Percentiles rank a stretch among this genome's conserved stretches.
These are phyloP conservation scores for Breynia disticha DNA, from an alignment of 441 rosid species.

Conservation along the genomic window DNA sequence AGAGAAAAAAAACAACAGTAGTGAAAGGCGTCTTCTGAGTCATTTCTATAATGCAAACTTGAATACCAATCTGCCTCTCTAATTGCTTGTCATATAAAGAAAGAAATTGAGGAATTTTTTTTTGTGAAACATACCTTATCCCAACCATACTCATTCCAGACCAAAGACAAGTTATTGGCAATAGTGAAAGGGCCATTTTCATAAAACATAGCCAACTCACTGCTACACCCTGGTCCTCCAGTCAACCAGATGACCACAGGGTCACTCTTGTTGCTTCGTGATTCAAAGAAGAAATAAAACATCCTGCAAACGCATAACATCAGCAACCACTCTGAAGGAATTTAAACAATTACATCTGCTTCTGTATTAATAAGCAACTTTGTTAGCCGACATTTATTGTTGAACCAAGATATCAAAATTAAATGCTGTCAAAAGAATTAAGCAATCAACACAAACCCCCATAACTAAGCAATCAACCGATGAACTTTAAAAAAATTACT, in stretches of 20 bases:
- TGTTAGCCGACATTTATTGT: too few relatives aligned
- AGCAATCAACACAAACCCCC: too few relatives aligned
- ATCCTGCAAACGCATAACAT: constrained; percentile 31
- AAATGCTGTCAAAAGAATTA: too few relatives aligned
- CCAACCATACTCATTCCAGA: constrained; percentile 87
- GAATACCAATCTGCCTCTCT: too few relatives aligned
- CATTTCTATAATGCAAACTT: too few relatives aligned
- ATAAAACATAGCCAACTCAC: constrained; percentile 91
- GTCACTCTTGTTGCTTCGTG: constrained; percentile 55
- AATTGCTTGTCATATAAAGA: too few relatives aligned
- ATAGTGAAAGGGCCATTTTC: constrained; percentile 90
- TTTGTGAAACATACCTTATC: constrained; percentile 40
- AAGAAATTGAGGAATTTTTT: too few relatives aligned
- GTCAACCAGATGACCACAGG: constrained; percentile 97
- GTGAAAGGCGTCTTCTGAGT: too few relatives aligned
- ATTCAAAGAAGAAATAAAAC: constrained; percentile 95
- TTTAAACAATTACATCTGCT: not conserved
- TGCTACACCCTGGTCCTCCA: constrained; percentile 97
- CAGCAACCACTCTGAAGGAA: constrained; percentile 4
- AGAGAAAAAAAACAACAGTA: too few relatives aligned
- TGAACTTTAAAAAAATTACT: too few relatives aligned
- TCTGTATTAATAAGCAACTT: not conserved
- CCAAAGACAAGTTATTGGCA: constrained; percentile 77
- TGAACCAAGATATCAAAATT: too few relatives aligned
- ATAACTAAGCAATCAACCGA: too few relatives aligned